A percentile compares a stretch with the other conserved stretches of the same genome.
Conservation (phyloP, 345 rosid species). For the Cardamine chenopodiifolia region DNA sequence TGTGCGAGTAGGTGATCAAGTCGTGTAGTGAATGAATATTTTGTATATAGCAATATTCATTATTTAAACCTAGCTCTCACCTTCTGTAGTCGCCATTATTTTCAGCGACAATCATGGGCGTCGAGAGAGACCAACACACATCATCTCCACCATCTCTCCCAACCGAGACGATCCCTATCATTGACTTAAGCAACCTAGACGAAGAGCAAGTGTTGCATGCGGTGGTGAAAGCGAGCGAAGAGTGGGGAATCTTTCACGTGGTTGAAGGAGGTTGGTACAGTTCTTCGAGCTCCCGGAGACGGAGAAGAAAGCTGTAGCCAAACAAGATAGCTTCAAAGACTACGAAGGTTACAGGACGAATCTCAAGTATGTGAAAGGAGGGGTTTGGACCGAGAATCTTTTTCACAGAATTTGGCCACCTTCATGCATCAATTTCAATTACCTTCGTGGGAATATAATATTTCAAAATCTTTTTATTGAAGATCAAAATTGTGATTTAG, state of each 20-base stretch:
- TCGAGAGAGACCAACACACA: conserved; percentile 45
- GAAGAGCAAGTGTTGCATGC: conserved; percentile 30
- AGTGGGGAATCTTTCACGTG: conserved; percentile 50
- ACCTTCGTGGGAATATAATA: too few species aligned
- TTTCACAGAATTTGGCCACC: conserved; percentile 82
- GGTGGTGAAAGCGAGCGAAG: conserved; percentile 46
- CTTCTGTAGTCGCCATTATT: neutral
- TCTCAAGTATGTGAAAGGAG: conserved; percentile 41
- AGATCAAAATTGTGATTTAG: too few species aligned
- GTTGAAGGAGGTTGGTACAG: conserved; percentile 57
- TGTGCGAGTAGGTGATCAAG: neutral
- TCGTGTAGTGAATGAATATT: too few species aligned
- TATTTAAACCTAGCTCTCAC: neutral
- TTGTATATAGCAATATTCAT: too few species aligned
- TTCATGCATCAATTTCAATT: conserved; percentile 46
- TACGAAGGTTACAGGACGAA: conserved; percentile 66
- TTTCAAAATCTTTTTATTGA: too few species aligned
- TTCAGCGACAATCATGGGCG: conserved; percentile 38
- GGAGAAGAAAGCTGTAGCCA: conserved; percentile 58
- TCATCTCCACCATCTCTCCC: neutral
- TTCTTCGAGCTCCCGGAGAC: conserved; percentile 65
- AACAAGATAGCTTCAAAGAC: conserved; percentile 35
- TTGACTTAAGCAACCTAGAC: conserved; percentile 43
- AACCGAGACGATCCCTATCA: conserved; percentile 40
- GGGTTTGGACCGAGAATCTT: conserved; percentile 68